Percentiles rank a stretch among this genome's conserved stretches.
These are phyloP conservation scores for Begonia peltatifolia DNA, from an alignment of 306 rosid species.

Conservation along the genomic window DNA sequence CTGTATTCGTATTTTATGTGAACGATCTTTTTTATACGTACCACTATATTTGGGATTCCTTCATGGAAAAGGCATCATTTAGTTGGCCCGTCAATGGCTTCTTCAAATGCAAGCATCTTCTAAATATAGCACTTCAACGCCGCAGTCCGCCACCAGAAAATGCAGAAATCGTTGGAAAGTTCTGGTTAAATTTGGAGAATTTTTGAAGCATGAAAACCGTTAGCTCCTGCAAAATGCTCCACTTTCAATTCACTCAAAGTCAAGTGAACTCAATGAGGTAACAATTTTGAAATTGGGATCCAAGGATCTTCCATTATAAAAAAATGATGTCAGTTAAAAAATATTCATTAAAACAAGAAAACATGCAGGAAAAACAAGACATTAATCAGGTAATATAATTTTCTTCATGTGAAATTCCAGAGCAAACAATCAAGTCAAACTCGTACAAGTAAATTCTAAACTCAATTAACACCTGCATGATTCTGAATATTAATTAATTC, in stretches of 20 bases:
- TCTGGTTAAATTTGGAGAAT: slow-evolving; percentile 22
- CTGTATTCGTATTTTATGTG: background rate
- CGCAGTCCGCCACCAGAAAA: slow-evolving; percentile 92
- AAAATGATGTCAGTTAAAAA: too few species aligned
- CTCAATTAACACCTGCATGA: too few species aligned
- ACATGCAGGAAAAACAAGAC: too few species aligned
- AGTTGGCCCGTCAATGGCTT: slow-evolving; percentile 28
- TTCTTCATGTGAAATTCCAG: too few species aligned
- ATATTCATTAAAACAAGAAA: too few species aligned
- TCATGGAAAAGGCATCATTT: slow-evolving; percentile 33
- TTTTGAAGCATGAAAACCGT: slow-evolving; percentile 47
- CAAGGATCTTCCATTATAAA: too few species aligned
- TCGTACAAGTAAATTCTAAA: too few species aligned
- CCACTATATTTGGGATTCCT: slow-evolving; percentile 80
- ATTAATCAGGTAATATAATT: too few species aligned
- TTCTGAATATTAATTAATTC: too few species aligned
- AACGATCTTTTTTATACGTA: slow-evolving; percentile 3
- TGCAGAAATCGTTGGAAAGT: slow-evolving; percentile 47
- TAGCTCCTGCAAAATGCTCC: slow-evolving; percentile 77
- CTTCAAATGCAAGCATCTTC: slow-evolving; percentile 50
- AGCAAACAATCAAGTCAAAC: too few species aligned
- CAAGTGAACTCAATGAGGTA: too few species aligned
- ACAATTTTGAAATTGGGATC: too few species aligned
- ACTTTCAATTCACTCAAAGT: slow-evolving; percentile 21
- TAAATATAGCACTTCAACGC: slow-evolving; percentile 57